These are phyloP conservation scores for Bisporella sp. DNA, from an alignment of 2,329 filamentous ascomycete genomes.

Conservation along the genomic window DNA sequence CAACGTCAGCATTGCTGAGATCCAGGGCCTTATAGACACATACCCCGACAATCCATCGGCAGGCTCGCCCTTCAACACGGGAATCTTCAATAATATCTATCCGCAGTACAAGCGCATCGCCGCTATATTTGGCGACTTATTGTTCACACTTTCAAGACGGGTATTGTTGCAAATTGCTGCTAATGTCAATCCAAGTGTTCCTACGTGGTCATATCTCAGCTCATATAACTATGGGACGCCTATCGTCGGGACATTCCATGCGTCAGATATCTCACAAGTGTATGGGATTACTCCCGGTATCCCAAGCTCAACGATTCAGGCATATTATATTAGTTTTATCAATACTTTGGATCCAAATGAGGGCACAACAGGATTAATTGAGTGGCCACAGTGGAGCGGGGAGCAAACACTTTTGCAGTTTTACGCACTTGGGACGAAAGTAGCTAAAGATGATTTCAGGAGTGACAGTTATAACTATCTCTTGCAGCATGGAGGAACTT, in stretches of 20 bases:
- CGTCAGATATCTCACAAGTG: slow-evolving; percentile 58
- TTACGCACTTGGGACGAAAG: slow-evolving; percentile 27
- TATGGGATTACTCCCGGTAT: slow-evolving; percentile 36
- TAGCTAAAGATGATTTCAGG: slow-evolving; percentile 39
- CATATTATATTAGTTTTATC: slow-evolving; percentile 68
- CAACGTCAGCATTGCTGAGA: slow-evolving; percentile 39
- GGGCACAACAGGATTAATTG: slow-evolving; percentile 29
- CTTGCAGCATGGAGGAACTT: neutral
- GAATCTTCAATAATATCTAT: slow-evolving; percentile 61
- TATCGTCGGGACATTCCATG: slow-evolving; percentile 70
- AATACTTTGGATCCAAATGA: slow-evolving; percentile 65
- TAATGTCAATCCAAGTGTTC: slow-evolving; percentile 46
- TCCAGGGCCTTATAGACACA: slow-evolving; percentile 50
- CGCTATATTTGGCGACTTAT: slow-evolving; percentile 68
- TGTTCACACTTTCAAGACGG: slow-evolving; percentile 66
- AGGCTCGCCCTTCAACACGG: slow-evolving; percentile 67
- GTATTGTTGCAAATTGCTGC: slow-evolving; percentile 46
- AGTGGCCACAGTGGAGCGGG: slow-evolving; percentile 48
- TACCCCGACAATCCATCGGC: slow-evolving; percentile 43
- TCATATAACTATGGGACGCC: slow-evolving; percentile 66
- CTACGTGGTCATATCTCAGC: slow-evolving; percentile 67
- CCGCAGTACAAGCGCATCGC: slow-evolving; percentile 71
- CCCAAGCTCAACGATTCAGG: slow-evolving; percentile 52
- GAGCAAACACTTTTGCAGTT: slow-evolving; percentile 43
- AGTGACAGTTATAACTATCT: neutral